These are phyloP conservation scores for Tulasnella sp. DNA, from an alignment of 768 basidiomycete species.

Conservation along the genomic window DNA sequence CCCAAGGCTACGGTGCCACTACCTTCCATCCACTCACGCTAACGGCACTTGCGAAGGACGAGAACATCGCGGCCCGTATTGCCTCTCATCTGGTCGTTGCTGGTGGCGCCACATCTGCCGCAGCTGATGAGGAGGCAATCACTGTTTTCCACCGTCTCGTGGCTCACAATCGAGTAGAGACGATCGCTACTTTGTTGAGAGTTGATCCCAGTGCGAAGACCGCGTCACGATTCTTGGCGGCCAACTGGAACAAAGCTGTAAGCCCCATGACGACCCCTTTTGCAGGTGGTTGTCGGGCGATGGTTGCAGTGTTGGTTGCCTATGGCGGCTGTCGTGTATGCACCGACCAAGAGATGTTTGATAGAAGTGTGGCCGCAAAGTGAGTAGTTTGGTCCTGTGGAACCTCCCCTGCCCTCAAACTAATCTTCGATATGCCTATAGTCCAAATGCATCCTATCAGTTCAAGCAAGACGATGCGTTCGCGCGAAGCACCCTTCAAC, in stretches of 20 bases:
- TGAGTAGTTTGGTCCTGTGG: constrained; percentile 10
- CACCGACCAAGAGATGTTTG: constrained; percentile 23
- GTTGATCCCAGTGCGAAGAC: constrained; percentile 27
- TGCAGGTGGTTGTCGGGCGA: constrained; percentile 22
- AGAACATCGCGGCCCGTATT: constrained; percentile 22
- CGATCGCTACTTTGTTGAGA: constrained; percentile 24
- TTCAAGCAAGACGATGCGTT: not conserved
- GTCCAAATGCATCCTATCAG: too few species aligned
- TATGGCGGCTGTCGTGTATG: constrained; percentile 25
- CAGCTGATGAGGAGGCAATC: constrained; percentile 25
- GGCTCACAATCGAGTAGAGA: constrained; percentile 19
- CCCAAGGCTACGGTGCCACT: constrained; percentile 19
- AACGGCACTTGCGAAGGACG: constrained; percentile 23
- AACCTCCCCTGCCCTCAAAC: not conserved
- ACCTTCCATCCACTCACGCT: constrained; percentile 26
- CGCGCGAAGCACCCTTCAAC: constrained; percentile 5
- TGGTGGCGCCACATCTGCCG: constrained; percentile 24
- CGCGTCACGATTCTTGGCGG: constrained; percentile 25
- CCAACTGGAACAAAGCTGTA: not conserved
- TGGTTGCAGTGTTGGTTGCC: constrained; percentile 25
- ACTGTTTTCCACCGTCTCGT: constrained; percentile 29
- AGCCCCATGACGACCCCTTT: constrained; percentile 27
- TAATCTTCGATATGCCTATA: too few species aligned
- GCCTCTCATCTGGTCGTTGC: constrained; percentile 25
- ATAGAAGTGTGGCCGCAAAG: constrained; percentile 21